Evolutionary conservation across 2,329 filamentous ascomycete genomes (phyloP).

Genomic region (Albifimbria verrucaria): DNA sequence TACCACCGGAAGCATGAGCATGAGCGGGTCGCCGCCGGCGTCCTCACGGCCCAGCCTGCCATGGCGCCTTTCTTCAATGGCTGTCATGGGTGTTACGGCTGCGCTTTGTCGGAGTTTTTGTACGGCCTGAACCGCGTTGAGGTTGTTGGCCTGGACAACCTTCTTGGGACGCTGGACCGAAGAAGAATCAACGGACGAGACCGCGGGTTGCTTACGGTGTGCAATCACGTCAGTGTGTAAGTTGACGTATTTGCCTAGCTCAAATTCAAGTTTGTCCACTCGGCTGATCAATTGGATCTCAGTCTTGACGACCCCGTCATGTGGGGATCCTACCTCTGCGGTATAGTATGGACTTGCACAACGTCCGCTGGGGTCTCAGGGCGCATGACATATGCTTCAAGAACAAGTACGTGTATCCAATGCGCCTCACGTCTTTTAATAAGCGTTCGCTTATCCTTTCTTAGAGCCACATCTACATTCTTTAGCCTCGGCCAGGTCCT

Average conservation of each 20-base stretch:
- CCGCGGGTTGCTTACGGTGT: slow-evolving; percentile 75
- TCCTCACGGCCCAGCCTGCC: slow-evolving; percentile 52
- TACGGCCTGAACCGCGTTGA: slow-evolving; percentile 72
- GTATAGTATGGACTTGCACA: slow-evolving; percentile 68
- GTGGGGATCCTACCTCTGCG: slow-evolving; percentile 80
- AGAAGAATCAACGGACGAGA: slow-evolving; percentile 63
- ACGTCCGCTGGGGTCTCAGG: slow-evolving; percentile 83
- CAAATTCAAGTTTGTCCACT: neutral
- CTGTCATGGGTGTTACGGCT: slow-evolving; percentile 71
- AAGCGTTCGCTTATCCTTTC: slow-evolving; percentile 1
- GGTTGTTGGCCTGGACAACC: slow-evolving; percentile 70
- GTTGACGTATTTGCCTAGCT: slow-evolving; percentile 3
- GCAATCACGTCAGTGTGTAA: slow-evolving; percentile 41
- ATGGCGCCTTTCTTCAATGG: slow-evolving; percentile 71
- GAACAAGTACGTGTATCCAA: slow-evolving; percentile 58
- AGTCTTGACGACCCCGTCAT: slow-evolving; percentile 93
- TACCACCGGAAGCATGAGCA: slow-evolving; percentile 8
- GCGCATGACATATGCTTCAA: slow-evolving; percentile 96
- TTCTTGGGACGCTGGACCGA: slow-evolving; percentile 72
- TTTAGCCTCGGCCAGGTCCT: slow-evolving; percentile 88
- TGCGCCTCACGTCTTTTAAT: neutral
- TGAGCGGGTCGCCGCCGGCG: slow-evolving; percentile 16
- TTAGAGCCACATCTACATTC: slow-evolving; percentile 68
- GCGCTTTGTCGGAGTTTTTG: slow-evolving; percentile 71
- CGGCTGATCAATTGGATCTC: slow-evolving; percentile 10